Evolutionary conservation across 2,329 filamentous ascomycete genomes (phyloP).

Genomic region (Trichophaea hybrida): DNA sequence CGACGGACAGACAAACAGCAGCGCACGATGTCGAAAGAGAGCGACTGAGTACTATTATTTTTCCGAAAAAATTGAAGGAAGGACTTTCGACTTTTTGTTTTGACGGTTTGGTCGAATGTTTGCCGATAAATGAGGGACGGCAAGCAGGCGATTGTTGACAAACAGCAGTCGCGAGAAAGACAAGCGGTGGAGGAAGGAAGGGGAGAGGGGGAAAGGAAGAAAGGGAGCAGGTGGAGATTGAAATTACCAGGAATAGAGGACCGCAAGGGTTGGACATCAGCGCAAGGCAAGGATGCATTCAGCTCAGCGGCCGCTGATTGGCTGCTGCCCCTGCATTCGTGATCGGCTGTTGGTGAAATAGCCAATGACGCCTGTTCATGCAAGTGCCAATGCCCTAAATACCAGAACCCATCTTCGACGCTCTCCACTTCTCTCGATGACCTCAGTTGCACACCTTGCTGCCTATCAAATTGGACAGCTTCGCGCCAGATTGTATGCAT

Average conservation of each 20-base stretch:
- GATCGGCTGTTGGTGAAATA: not conserved
- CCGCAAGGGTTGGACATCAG: constrained; percentile 6
- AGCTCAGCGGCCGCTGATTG: not conserved
- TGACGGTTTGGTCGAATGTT: constrained; percentile 10
- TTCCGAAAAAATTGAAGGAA: not conserved
- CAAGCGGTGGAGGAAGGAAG: constrained; percentile 1
- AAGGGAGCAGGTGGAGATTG: constrained; percentile 7
- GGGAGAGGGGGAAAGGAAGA: constrained; percentile 5
- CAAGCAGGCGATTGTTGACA: constrained; percentile 14
- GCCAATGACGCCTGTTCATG: too few relatives aligned
- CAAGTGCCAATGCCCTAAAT: too few relatives aligned
- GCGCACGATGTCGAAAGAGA: not conserved
- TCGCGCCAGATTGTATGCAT: too few relatives aligned
- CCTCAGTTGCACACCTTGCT: too few relatives aligned
- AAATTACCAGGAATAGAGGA: constrained; percentile 7
- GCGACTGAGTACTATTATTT: constrained; percentile 6
- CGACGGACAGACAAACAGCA: constrained; percentile 11
- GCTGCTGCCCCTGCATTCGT: not conserved
- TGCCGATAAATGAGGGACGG: constrained; percentile 25
- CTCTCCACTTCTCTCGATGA: too few relatives aligned
- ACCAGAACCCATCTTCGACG: too few relatives aligned
- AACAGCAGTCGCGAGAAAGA: constrained; percentile 13
- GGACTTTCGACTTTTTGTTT: not conserved
- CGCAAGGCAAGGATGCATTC: not conserved
- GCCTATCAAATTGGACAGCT: too few relatives aligned